Evolutionary conservation across 2,329 filamentous ascomycete species (phyloP).

Genomic region (Ceratocystis destructans): DNA sequence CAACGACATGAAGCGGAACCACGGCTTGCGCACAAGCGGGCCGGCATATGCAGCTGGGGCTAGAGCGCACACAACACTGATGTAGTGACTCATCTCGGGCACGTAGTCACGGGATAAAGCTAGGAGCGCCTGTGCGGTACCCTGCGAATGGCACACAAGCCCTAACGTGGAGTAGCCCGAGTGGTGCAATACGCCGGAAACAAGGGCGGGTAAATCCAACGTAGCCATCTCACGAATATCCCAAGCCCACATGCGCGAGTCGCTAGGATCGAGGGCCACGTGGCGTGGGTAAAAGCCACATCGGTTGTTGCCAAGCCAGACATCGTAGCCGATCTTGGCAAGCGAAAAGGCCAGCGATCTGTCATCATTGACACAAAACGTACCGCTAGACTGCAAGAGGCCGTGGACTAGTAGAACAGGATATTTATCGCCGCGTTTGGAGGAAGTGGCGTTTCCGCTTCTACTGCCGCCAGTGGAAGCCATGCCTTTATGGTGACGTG

Average conservation of each 20-base stretch:
- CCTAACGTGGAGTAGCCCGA: slow-evolving; percentile 47
- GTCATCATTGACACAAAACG: slow-evolving; percentile 83
- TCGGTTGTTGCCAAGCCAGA: slow-evolving; percentile 90
- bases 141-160: slow-evolving; percentile 78
- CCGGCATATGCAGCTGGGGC: slow-evolving; percentile 86
- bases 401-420: slow-evolving; percentile 82
- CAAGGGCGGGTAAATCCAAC: slow-evolving; percentile 69
- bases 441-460: neutral
- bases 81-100: slow-evolving; percentile 65
- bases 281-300: slow-evolving; percentile 76
- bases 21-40: slow-evolving; percentile 69
- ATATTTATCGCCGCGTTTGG: slow-evolving; percentile 39
- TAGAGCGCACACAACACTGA: slow-evolving; percentile 81
- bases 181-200: slow-evolving; percentile 64
- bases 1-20: slow-evolving; percentile 72
- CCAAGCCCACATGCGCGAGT: slow-evolving; percentile 94
- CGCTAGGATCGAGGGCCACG: slow-evolving; percentile 50
- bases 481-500: slow-evolving; percentile 44
- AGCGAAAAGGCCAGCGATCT: slow-evolving; percentile 83
- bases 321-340: slow-evolving; percentile 82
- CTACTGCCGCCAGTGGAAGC: neutral
- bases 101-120: slow-evolving; percentile 81
- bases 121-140: slow-evolving; percentile 77
- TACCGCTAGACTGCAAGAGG: slow-evolving; percentile 72
- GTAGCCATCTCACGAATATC: slow-evolving; percentile 90